Conservation (phyloP, 495 filamentous ascomycete species). For the Neurospora sp. region DNA sequence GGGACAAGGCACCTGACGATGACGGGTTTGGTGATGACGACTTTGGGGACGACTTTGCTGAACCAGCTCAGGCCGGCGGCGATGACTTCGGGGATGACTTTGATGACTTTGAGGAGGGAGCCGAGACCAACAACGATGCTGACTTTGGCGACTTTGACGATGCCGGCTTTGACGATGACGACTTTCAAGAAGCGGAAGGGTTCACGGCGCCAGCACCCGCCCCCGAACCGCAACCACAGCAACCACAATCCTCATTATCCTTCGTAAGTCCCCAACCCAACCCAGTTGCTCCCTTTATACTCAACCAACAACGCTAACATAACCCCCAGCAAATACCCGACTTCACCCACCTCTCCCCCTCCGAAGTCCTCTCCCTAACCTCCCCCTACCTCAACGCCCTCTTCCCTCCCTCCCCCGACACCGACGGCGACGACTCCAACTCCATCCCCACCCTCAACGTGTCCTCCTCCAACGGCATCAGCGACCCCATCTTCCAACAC, state of each 20-base stretch:
- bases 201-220: slow-evolving; percentile 36
- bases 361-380: slow-evolving; percentile 41
- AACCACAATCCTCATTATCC: slow-evolving; percentile 27
- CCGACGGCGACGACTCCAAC: slow-evolving; percentile 27
- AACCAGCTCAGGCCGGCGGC: slow-evolving; percentile 30
- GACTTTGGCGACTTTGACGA: slow-evolving; percentile 57
- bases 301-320: background rate
- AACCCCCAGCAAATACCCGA: slow-evolving; percentile 55
- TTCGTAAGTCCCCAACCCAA: slow-evolving; percentile 28
- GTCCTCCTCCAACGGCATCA: background rate
- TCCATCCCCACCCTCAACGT: slow-evolving; percentile 25
- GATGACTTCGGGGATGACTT: slow-evolving; percentile 78
- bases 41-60: slow-evolving; percentile 27
- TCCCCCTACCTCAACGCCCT: slow-evolving; percentile 46
- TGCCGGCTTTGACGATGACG: slow-evolving; percentile 34
- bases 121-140: slow-evolving; percentile 67
- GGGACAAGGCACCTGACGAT: background rate
- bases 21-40: slow-evolving; percentile 24
- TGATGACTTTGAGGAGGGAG: slow-evolving; percentile 89
- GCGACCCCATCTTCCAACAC: slow-evolving; percentile 55
- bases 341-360: slow-evolving; percentile 49
- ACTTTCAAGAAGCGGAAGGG: slow-evolving; percentile 56
- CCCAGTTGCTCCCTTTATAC: background rate
- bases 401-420: slow-evolving; percentile 44
- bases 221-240: slow-evolving; percentile 29